Evolutionary conservation across 345 rosid species (phyloP).

Genomic region (Camelina hispida): DNA sequence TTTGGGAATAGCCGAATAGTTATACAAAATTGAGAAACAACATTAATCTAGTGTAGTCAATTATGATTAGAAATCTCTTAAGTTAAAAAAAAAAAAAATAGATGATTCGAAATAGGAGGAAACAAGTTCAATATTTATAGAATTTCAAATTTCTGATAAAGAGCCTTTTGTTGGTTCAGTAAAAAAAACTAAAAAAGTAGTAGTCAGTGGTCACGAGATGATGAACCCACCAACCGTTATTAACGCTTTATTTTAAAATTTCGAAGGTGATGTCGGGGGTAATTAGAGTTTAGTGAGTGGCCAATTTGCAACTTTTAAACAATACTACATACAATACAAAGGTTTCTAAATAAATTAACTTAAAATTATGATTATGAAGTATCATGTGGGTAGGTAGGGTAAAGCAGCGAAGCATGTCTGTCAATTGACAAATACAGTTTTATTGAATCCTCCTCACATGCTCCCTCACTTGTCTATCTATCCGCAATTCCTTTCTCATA

Average conservation of each 20-base stretch:
- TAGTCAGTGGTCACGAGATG: conserved; percentile 37
- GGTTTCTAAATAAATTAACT: too few relatives aligned
- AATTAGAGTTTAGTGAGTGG: conserved; percentile 27
- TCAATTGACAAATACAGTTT: neutral
- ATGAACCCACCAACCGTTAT: conserved; percentile 36
- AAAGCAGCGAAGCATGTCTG: conserved; percentile 45
- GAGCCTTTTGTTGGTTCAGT: conserved; percentile 7
- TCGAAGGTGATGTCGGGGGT: conserved; percentile 34
- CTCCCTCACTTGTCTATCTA: neutral
- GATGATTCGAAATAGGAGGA: neutral
- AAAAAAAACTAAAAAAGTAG: conserved; percentile 31
- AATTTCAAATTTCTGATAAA: neutral
- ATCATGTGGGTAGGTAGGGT: conserved; percentile 35
- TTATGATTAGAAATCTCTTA: neutral
- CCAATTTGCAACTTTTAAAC: conserved; percentile 27
- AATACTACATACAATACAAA: too few relatives aligned
- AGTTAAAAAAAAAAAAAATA: neutral
- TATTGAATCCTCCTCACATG: conserved; percentile 5
- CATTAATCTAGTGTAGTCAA: neutral
- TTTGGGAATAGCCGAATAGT: neutral
- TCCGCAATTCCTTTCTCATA: neutral
- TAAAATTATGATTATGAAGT: conserved; percentile 11
- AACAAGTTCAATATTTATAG: neutral
- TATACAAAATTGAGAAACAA: neutral
- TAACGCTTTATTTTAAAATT: conserved; percentile 40